A percentile compares a stretch with the other conserved stretches of the same genome.
Conservation (phyloP, 2,329 filamentous ascomycete genomes). For the Simplicillium aogashimaense region DNA sequence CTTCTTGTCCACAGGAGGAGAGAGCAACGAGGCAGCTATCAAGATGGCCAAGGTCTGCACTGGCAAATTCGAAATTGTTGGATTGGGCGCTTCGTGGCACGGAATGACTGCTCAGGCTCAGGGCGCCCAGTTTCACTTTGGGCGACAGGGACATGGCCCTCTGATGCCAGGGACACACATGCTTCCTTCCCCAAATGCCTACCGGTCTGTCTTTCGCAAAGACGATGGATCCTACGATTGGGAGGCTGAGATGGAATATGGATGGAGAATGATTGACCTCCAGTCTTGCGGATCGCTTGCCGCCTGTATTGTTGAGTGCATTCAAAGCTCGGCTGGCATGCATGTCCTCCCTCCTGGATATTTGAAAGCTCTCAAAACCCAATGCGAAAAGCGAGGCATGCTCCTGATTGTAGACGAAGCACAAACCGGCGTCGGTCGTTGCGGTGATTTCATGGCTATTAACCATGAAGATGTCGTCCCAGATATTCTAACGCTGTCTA, state of each 20-base stretch:
- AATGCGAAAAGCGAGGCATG: constrained; percentile 48
- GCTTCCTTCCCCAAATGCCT: constrained; percentile 49
- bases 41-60: constrained; percentile 55
- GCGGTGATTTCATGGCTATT: constrained; percentile 50
- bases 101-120: constrained; percentile 47
- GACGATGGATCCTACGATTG: constrained; percentile 51
- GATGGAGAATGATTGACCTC: constrained; percentile 50
- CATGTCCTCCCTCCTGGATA: constrained; percentile 49
- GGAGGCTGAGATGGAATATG: constrained; percentile 50
- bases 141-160: constrained; percentile 36
- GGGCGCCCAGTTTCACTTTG: constrained; percentile 45
- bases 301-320: constrained; percentile 54
- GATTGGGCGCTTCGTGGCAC: constrained; percentile 48
- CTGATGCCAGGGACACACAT: constrained; percentile 46
- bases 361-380: constrained; percentile 40
- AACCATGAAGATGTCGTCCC: constrained; percentile 42
- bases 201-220: constrained; percentile 50
- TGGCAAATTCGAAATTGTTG: constrained; percentile 56
- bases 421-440: constrained; percentile 48
- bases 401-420: constrained; percentile 53
- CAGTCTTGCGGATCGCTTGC: constrained; percentile 52
- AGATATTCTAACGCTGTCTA: constrained; percentile 50
- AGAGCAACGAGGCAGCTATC: constrained; percentile 53
- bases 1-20: constrained; percentile 47
- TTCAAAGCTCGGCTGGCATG: constrained; percentile 50